These are phyloP conservation scores for Escallonia rubra DNA, from an alignment of 129 eudicot species.

Conservation along the genomic window DNA sequence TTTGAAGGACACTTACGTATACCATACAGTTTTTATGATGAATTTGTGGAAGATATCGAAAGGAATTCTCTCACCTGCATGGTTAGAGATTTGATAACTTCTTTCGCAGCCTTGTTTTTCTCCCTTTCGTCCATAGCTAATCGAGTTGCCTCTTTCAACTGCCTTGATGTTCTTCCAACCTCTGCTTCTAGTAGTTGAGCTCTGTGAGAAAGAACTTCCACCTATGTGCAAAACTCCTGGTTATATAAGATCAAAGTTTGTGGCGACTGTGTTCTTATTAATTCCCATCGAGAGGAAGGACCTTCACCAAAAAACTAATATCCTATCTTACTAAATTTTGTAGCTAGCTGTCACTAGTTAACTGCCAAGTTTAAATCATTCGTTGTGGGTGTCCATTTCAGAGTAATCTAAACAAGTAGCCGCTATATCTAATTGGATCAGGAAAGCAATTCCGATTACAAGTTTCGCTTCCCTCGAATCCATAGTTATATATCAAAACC, in stretches of 20 bases:
- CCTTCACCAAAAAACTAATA: neutral
- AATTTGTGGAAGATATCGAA: too few species aligned
- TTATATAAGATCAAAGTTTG: slow-evolving; percentile 5
- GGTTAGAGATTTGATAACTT: slow-evolving; percentile 52
- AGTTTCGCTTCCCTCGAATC: neutral
- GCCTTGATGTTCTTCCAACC: slow-evolving; percentile 45
- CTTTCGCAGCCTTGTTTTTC: slow-evolving; percentile 57
- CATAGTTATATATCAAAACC: neutral
- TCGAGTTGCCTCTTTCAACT: slow-evolving; percentile 43
- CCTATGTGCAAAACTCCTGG: slow-evolving; percentile 27
- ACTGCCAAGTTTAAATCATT: neutral
- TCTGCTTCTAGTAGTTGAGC: slow-evolving; percentile 48
- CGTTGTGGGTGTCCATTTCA: neutral
- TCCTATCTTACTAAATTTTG: slow-evolving; percentile 2
- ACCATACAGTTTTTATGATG: too few species aligned
- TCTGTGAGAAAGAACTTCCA: slow-evolving; percentile 44
- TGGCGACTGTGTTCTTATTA: neutral
- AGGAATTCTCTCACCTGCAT: slow-evolving; percentile 37
- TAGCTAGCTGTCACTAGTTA: neutral
- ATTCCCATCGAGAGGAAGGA: slow-evolving; percentile 4
- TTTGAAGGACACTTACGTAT: too few species aligned
- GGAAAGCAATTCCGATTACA: neutral
- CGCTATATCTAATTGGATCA: neutral
- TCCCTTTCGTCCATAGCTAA: slow-evolving; percentile 37
- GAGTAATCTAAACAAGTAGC: neutral